Evolutionary conservation across 1,139 yeast species (phyloP).

Genomic region (Geotrichum phurueaensis): DNA sequence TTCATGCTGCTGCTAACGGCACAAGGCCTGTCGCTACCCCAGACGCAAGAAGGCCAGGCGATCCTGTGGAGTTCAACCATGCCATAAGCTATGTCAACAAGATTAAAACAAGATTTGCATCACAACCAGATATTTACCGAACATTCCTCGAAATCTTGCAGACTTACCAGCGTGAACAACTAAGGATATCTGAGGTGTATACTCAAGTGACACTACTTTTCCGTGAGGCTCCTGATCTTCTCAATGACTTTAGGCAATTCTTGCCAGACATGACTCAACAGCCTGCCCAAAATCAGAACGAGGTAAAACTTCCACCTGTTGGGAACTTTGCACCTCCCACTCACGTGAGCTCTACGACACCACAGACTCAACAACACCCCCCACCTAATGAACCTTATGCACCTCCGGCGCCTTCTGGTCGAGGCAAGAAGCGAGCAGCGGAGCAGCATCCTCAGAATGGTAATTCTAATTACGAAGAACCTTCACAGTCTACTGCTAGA

Average conservation of each 20-base stretch:
- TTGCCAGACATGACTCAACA: constrained; percentile 72
- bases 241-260: constrained; percentile 92
- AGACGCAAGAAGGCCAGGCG: constrained; percentile 41
- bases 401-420: neutral
- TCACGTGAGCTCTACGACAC: constrained; percentile 5
- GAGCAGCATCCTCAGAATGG: constrained; percentile 2
- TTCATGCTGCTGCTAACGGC: constrained; percentile 40
- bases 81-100: constrained; percentile 95
- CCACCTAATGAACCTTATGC: neutral
- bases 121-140: constrained; percentile 93
- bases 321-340: constrained; percentile 87
- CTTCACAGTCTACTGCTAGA: neutral
- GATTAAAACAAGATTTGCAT: constrained; percentile 86
- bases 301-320: constrained; percentile 76
- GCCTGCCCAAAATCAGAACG: constrained; percentile 19
- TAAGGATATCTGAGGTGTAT: constrained; percentile 91
- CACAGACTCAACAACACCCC: neutral
- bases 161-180: constrained; percentile 92
- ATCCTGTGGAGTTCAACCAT: constrained; percentile 93
- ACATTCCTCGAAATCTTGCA: constrained; percentile 90
- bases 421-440: neutral
- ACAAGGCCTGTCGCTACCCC: constrained; percentile 25
- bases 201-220: constrained; percentile 85
- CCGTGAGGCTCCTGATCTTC: constrained; percentile 86
- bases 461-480: neutral